These are phyloP conservation scores for Suillus americanus DNA, from an alignment of 768 basidiomycete species.

Conservation along the genomic window DNA sequence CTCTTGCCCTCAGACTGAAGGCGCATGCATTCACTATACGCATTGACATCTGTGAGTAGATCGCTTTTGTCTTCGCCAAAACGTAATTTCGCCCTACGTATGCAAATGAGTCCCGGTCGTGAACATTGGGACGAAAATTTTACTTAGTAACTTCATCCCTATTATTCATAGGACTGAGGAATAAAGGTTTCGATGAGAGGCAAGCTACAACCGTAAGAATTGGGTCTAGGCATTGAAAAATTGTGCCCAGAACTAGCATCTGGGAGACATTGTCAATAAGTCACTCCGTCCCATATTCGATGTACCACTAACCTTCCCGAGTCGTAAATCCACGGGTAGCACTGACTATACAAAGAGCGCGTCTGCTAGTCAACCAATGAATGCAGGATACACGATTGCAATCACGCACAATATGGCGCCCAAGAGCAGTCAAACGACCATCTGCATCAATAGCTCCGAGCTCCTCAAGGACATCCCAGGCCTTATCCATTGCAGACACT, in stretches of 20 bases:
- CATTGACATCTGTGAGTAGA: slow-evolving; percentile 77
- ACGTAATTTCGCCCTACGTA: slow-evolving; percentile 61
- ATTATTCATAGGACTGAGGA: slow-evolving; percentile 78
- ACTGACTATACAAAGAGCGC: slow-evolving; percentile 50
- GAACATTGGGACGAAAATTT: slow-evolving; percentile 17
- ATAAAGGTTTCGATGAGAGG: slow-evolving; percentile 86
- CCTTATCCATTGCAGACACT: slow-evolving; percentile 69
- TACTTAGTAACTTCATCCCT: slow-evolving; percentile 78
- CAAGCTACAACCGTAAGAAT: slow-evolving; percentile 79
- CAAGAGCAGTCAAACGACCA: slow-evolving; percentile 75
- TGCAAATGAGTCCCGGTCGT: neutral
- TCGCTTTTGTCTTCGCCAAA: slow-evolving; percentile 80
- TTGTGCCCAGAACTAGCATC: slow-evolving; percentile 85
- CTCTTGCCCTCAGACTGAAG: slow-evolving; percentile 52
- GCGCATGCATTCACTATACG: slow-evolving; percentile 63
- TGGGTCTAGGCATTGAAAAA: slow-evolving; percentile 83
- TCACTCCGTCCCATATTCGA: neutral
- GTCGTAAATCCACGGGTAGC: slow-evolving; percentile 84
- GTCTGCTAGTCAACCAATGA: slow-evolving; percentile 10
- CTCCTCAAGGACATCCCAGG: slow-evolving; percentile 70
- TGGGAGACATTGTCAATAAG: slow-evolving; percentile 25
- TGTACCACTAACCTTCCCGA: slow-evolving; percentile 64
- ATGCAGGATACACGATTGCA: neutral
- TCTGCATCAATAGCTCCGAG: slow-evolving; percentile 72
- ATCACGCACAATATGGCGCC: slow-evolving; percentile 65